Conservation (phyloP, 2,329 filamentous ascomycete species). For the Epichloe glyceriae region DNA sequence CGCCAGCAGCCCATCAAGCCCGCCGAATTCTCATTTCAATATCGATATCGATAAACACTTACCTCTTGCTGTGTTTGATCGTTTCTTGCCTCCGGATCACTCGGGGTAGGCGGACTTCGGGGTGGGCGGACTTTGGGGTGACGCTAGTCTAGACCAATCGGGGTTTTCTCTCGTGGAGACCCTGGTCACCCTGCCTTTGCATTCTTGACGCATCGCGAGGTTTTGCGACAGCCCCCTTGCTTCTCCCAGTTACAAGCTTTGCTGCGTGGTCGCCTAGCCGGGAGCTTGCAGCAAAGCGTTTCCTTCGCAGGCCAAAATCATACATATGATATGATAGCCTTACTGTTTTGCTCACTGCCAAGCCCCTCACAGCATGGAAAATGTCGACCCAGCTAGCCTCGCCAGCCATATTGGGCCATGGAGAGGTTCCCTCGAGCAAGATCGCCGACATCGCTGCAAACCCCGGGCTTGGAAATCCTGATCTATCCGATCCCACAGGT, state of each 20-base stretch:
- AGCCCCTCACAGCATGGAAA: slow-evolving; percentile 20
- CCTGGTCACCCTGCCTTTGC: background rate
- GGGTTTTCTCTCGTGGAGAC: background rate
- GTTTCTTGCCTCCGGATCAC: background rate
- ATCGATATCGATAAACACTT: background rate
- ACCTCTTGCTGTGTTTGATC: background rate
- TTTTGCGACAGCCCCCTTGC: background rate
- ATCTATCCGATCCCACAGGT: slow-evolving; percentile 19
- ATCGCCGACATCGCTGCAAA: slow-evolving; percentile 14
- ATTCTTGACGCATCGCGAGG: background rate
- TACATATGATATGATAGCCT: background rate
- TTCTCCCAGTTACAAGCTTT: background rate
- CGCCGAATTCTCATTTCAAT: too few species aligned
- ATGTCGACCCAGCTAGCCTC: slow-evolving; percentile 20
- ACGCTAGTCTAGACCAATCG: background rate
- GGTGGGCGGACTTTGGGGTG: background rate
- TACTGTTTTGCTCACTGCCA: background rate
- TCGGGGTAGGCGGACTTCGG: background rate
- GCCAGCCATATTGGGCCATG: slow-evolving; percentile 14
- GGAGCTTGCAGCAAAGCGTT: background rate
- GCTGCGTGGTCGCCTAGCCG: background rate
- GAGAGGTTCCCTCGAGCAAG: slow-evolving; percentile 14
- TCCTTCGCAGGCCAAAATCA: background rate
- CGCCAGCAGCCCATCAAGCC: too few species aligned
- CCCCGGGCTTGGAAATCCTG: slow-evolving; percentile 13